Conservation (phyloP, 1,139 yeast species). For the Candida frijolesensis region DNA sequence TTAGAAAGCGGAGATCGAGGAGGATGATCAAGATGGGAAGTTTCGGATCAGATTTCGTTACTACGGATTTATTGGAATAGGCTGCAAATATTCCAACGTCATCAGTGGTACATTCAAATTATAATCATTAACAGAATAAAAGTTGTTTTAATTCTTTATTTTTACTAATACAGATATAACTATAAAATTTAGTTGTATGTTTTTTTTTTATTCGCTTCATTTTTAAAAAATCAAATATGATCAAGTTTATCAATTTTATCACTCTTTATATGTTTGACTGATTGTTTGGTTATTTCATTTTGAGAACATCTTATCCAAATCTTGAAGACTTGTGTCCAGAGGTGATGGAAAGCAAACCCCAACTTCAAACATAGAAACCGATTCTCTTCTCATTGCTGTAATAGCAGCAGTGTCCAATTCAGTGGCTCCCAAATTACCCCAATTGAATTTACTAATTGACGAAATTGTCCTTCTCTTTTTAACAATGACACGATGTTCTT, state of each 20-base stretch:
- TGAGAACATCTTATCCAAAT: background rate
- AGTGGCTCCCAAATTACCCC: slow-evolving; percentile 2
- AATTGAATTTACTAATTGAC: slow-evolving; percentile 1
- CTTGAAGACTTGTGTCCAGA: slow-evolving; percentile 1
- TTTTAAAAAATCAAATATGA: background rate
- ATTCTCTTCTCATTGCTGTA: slow-evolving; percentile 3
- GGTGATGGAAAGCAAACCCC: slow-evolving; percentile 2
- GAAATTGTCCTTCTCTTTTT: slow-evolving; percentile 3
- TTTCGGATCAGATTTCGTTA: too few species aligned
- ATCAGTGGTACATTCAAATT: background rate
- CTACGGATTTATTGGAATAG: too few species aligned
- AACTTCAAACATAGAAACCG: slow-evolving; percentile 1
- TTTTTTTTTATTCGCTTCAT: background rate
- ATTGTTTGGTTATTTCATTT: background rate
- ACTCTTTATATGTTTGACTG: background rate
- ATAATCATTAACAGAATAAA: background rate
- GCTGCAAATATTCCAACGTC: background rate
- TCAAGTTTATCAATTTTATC: too few species aligned
- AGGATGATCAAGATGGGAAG: too few species aligned
- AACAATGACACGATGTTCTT: background rate
- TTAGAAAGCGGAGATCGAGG: too few species aligned
- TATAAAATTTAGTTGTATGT: background rate
- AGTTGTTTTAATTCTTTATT: background rate
- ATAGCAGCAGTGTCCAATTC: slow-evolving; percentile 1
- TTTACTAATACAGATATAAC: slow-evolving; percentile 2